Evolutionary conservation across 352 stramenopile species (phyloP), one percentile per base, ranked within the genome.

Genomic region (Aphanomyces euteiches): DNA sequence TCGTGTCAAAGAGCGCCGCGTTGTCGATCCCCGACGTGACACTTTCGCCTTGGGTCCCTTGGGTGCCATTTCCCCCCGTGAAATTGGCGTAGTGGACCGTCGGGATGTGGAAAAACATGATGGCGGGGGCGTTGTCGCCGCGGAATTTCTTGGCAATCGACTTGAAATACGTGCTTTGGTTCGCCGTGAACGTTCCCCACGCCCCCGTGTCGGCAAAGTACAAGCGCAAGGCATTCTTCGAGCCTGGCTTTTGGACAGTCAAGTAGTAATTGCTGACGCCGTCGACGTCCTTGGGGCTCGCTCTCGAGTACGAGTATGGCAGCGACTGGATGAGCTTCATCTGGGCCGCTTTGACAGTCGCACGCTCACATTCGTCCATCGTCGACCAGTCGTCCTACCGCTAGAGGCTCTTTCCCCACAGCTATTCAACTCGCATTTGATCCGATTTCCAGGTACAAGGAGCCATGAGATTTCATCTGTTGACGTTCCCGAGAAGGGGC

Each of bases 81-180:
- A 57, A 67, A 7, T 57, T 28, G 12, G 50, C 54, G 50, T 82
- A 89, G 61, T 87, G 77, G 13, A 74, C 73, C 8, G 87, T 56
- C 39, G 81, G 81, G 66, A 89, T 89, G 69, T 89, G 79, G 72
- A 87, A 87, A 74, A 87, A 89, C 81, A 89, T 89, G 65, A 87
- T 60, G 6, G 79, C 78, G n/a, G 78, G 78, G 21, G 82, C 40
- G 3, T 69, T 71, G 17, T 68, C 65, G 28, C 61, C 63, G 1
- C 66, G 36, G 37, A 75, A 45, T 0, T 7, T 28, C 12, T 34
- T 66, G 10, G 77, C 79, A 13, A 85, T 60, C 4, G 72, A 21
- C 1, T 73, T 73, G 56, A 87, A 84, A 66, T 79, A 85, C 41
- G 80, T 73, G 54, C 85, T 78, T 67, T 89, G 79, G 60, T 67